Evolutionary conservation across 306 rosid genomes (phyloP), one percentile per base, ranked within the genome.

Genomic region (Lablab purpureus): DNA sequence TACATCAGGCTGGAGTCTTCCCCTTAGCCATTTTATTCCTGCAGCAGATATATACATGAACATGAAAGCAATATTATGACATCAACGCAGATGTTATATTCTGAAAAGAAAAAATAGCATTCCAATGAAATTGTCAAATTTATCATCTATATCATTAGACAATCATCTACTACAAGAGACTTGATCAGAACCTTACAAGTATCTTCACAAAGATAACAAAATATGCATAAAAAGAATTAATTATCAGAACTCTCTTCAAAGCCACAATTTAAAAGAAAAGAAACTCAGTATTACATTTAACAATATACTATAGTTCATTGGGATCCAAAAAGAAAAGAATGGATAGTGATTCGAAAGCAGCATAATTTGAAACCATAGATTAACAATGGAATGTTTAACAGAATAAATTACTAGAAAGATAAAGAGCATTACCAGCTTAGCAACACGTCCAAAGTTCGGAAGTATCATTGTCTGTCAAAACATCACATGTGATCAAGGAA

Each of bases 401-500:
- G 36, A n/a, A 68, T 59, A 77, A 60, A 69, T 22, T 22, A 43
- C 40, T 74, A 51, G 52, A 82, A 43, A 73, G 67, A 59, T 23
- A 74, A 64, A 64, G 70, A 87, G 36, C 62, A 71, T 86, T 95
- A 95, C 99, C 99, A 95, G 91, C 87, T 93, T 93, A 54, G 93
- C 90, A 74, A 90, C 73, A 50, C 97, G 98, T 36, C 92, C 96
- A 77, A 93, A 74, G 78, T 87, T 88, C 71, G 99, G 99, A 63
- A 95, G 97, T 87, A 95, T 90, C 98, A 95, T 91, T 2, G 99
- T 93, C 99, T 95, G 93, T 58, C 43, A 63, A 34, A 78, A 43
- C 56, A 67, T 66, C 74, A 64, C 25, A 69, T 19, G 58, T 51
- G 52, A 15, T 36, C 7, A 72, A 72, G n/a, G 51, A 78, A 65